These are phyloP conservation scores for Stemphylium beticola DNA, from an alignment of 2,329 filamentous ascomycete genomes.

Conservation along the genomic window DNA sequence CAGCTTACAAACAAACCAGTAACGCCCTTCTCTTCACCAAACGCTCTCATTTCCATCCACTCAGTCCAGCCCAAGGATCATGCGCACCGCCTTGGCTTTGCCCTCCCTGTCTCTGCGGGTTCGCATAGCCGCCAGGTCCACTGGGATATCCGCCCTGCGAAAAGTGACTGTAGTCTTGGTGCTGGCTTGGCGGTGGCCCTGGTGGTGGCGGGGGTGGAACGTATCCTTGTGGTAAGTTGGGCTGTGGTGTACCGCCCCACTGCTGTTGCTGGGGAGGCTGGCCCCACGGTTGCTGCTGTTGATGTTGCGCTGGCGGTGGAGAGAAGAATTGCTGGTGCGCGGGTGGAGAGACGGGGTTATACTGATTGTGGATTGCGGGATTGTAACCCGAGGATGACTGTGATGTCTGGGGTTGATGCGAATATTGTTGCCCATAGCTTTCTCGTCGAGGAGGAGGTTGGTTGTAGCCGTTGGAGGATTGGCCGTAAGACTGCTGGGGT, in stretches of 20 bases:
- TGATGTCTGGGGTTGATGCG: constrained; percentile 28
- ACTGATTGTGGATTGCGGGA: constrained; percentile 49
- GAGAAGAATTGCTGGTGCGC: constrained; percentile 64
- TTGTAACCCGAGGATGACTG: constrained; percentile 51
- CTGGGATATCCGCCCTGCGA: constrained; percentile 63
- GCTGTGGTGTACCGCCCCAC: constrained; percentile 58
- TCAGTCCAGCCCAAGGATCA: constrained; percentile 75
- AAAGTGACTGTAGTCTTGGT: constrained; percentile 59
- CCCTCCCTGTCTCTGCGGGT: constrained; percentile 38
- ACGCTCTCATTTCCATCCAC: constrained; percentile 66
- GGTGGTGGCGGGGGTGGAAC: constrained; percentile 72
- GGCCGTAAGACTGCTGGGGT: constrained; percentile 35
- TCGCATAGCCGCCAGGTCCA: constrained; percentile 48
- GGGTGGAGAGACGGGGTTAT: constrained; percentile 57
- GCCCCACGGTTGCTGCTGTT: constrained; percentile 61
- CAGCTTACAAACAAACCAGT: background rate
- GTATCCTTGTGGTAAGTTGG: constrained; percentile 66
- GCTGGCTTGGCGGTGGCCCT: constrained; percentile 63
- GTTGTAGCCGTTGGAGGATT: constrained; percentile 33
- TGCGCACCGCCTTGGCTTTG: constrained; percentile 17
- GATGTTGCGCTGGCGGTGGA: constrained; percentile 52
- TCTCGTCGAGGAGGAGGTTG: constrained; percentile 42
- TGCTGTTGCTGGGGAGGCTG: constrained; percentile 61
- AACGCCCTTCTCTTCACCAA: background rate
- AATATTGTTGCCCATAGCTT: constrained; percentile 37